Conservation (phyloP, 768 basidiomycete species). For the Chiua virens region DNA sequence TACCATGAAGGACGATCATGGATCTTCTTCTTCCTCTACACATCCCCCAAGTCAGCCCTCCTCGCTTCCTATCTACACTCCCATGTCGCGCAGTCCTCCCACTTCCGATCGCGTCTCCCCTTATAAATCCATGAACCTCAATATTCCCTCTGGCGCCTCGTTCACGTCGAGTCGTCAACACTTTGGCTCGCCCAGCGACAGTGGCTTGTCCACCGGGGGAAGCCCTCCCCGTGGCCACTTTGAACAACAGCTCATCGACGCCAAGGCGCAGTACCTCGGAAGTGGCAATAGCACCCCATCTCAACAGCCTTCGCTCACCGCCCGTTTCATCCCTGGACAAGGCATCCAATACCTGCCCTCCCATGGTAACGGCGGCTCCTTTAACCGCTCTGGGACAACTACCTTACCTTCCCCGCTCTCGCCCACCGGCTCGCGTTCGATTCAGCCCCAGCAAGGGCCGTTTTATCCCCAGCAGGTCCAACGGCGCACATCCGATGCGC, state of each 20-base stretch:
- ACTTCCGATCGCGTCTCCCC: constrained; percentile 52
- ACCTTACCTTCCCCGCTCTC: constrained; percentile 57
- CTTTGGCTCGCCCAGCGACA: constrained; percentile 61
- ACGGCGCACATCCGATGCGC: constrained; percentile 43
- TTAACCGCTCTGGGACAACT: constrained; percentile 38
- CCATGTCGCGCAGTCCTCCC: constrained; percentile 62
- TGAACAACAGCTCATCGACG: constrained; percentile 47
- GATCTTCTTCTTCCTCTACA: constrained; percentile 43
- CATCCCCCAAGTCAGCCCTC: constrained; percentile 67
- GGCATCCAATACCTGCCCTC: constrained; percentile 58
- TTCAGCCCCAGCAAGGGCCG: constrained; percentile 30
- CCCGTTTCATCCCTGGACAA: constrained; percentile 64
- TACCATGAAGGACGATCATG: constrained; percentile 41
- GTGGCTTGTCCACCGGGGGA: constrained; percentile 49
- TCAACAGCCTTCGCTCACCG: constrained; percentile 42
- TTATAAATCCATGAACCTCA: constrained; percentile 63
- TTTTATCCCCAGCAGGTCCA: constrained; percentile 34
- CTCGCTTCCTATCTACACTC: constrained; percentile 75
- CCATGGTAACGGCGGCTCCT: constrained; percentile 32
- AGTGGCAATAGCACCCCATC: constrained; percentile 18
- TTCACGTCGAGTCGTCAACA: constrained; percentile 45
- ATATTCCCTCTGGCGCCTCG: constrained; percentile 48
- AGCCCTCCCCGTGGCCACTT: constrained; percentile 50
- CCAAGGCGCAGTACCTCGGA: constrained; percentile 37
- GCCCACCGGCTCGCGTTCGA: constrained; percentile 36